Evolutionary conservation across 2,329 filamentous ascomycete species (phyloP).

Genomic region (Fusarium guadeloupense): DNA sequence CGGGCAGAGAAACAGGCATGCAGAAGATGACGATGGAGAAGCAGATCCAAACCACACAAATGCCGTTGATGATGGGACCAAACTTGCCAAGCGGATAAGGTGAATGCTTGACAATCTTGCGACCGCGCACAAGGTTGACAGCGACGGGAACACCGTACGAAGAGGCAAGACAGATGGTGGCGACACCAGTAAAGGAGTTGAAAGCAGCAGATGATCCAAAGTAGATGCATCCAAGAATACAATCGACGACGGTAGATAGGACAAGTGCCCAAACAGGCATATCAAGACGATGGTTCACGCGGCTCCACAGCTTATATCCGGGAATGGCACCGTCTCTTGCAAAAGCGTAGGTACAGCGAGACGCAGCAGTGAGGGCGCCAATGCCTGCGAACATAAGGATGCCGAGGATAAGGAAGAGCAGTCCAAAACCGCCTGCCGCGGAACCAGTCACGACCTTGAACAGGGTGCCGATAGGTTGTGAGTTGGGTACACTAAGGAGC

Average conservation of each 20-base stretch:
- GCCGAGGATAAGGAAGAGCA: constrained; percentile 79
- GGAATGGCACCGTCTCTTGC: constrained; percentile 79
- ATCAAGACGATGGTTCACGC: constrained; percentile 71
- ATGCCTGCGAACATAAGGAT: constrained; percentile 82
- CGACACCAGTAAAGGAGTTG: constrained; percentile 81
- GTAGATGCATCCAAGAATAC: constrained; percentile 79
- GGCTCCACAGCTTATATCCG: constrained; percentile 71
- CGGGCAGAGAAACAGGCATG: constrained; percentile 72
- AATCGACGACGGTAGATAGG: constrained; percentile 74
- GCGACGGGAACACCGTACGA: constrained; percentile 81
- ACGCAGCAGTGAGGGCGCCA: constrained; percentile 77
- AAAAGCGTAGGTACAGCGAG: constrained; percentile 79
- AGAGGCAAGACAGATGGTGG: constrained; percentile 79
- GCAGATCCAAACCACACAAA: constrained; percentile 75
- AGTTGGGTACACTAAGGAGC: constrained; percentile 72
- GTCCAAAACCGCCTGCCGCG: constrained; percentile 75
- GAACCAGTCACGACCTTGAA: constrained; percentile 82
- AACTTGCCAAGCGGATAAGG: constrained; percentile 75
- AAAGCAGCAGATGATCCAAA: constrained; percentile 81
- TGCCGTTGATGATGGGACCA: constrained; percentile 72
- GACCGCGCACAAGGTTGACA: constrained; percentile 72
- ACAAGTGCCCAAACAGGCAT: constrained; percentile 76
- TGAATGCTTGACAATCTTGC: constrained; percentile 72
- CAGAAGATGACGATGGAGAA: constrained; percentile 78
- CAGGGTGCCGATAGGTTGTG: constrained; percentile 78